These are phyloP conservation scores for Dothistroma septosporum DNA, from an alignment of 2,329 filamentous ascomycete genomes.

Conservation along the genomic window DNA sequence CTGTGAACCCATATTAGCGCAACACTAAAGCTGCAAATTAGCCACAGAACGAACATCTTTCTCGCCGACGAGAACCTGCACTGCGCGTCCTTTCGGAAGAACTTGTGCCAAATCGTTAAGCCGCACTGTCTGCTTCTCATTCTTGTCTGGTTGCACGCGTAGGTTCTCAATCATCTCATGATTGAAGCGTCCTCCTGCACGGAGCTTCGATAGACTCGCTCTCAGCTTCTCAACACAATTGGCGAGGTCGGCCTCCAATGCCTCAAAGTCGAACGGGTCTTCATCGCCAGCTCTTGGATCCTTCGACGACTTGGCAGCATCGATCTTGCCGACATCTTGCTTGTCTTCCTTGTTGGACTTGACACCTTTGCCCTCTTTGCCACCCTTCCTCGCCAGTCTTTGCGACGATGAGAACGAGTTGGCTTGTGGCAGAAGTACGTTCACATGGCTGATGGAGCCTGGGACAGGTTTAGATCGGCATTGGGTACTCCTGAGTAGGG, in stretches of 20 bases:
- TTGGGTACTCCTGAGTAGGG: neutral
- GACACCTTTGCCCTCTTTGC: constrained; percentile 37
- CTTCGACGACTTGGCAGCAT: constrained; percentile 29
- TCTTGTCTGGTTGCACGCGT: constrained; percentile 55
- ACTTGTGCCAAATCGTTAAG: constrained; percentile 64
- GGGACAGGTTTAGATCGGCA: neutral
- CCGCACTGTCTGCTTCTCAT: constrained; percentile 47
- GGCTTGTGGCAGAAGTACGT: neutral
- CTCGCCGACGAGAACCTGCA: constrained; percentile 62
- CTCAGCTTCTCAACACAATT: constrained; percentile 55
- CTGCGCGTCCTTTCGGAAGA: constrained; percentile 58
- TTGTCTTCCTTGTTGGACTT: constrained; percentile 28
- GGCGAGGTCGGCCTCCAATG: constrained; percentile 54
- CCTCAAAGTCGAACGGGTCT: constrained; percentile 59
- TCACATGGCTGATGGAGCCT: neutral
- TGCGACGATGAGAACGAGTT: constrained; percentile 42
- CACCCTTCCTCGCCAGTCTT: constrained; percentile 49
- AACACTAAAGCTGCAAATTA: neutral
- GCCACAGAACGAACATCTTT: constrained; percentile 50
- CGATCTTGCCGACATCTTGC: constrained; percentile 18
- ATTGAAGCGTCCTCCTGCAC: constrained; percentile 60
- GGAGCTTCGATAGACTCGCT: constrained; percentile 58
- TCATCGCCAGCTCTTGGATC: constrained; percentile 34
- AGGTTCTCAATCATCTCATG: constrained; percentile 58
- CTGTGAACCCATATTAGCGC: constrained; percentile 31